Conservation (phyloP, 192 early-diverging fungal species). For the Mortierella claussenii region DNA sequence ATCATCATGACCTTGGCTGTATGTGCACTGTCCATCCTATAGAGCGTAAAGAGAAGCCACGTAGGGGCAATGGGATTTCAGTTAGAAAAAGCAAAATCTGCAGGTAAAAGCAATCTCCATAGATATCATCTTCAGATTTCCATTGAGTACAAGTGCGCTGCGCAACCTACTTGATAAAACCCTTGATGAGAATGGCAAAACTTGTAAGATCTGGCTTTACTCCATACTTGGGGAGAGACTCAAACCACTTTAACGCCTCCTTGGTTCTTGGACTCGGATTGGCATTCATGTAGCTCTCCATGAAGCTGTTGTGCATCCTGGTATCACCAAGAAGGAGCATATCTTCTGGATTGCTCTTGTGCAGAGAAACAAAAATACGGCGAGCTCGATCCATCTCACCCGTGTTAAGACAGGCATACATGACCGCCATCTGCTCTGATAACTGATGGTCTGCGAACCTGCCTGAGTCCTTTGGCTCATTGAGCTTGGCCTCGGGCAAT, state of each 20-base stretch:
- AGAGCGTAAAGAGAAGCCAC: neutral
- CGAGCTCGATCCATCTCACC: conserved; percentile 81
- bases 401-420: conserved; percentile 82
- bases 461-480: conserved; percentile 29
- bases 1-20: conserved; percentile 58
- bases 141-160: no score
- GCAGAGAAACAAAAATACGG: conserved; percentile 71
- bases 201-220: conserved; percentile 75
- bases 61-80: neutral
- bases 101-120: no score
- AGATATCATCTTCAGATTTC: no score
- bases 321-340: conserved; percentile 77
- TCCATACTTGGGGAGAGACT: conserved; percentile 61
- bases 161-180: conserved; percentile 72
- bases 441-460: conserved; percentile 55
- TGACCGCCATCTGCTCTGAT: conserved; percentile 78
- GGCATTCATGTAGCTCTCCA: conserved; percentile 74
- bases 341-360: conserved; percentile 72
- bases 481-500: conserved; percentile 31
- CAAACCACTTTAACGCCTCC: conserved; percentile 78
- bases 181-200: conserved; percentile 81
- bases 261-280: conserved; percentile 61
- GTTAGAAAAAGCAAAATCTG: no score
- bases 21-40: conserved; percentile 56
- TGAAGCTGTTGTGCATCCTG: conserved; percentile 83